Percentiles rank a stretch among this genome's conserved stretches.
Conservation (phyloP, 2,329 filamentous ascomycete genomes). For the Pseudogymnoascus sp. region DNA sequence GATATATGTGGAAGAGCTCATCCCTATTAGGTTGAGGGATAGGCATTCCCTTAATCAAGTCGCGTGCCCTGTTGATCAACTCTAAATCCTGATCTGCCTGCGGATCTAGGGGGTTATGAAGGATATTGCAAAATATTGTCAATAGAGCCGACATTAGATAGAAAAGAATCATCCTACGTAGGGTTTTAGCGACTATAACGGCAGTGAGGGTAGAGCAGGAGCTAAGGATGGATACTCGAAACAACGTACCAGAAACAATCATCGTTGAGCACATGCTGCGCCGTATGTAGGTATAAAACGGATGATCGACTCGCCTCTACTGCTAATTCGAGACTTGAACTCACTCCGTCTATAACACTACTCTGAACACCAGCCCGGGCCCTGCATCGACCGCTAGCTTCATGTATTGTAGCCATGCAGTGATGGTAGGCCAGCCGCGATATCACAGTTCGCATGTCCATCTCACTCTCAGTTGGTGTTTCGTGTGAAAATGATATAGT, state of each 20-base stretch:
- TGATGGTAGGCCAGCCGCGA: conserved; percentile 48
- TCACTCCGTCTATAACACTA: conserved; percentile 37
- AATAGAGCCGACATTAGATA: conserved; percentile 48
- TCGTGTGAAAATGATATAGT: conserved; percentile 35
- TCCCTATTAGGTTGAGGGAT: conserved; percentile 27
- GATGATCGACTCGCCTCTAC: conserved; percentile 49
- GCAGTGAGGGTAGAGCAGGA: conserved; percentile 29
- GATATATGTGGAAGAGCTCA: conserved; percentile 34
- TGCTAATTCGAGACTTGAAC: conserved; percentile 44
- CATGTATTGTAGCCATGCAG: conserved; percentile 46
- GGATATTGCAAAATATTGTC: conserved; percentile 46
- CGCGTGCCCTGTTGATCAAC: conserved; percentile 35
- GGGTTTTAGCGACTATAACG: conserved; percentile 21
- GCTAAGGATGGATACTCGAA: conserved; percentile 34
- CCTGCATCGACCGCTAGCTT: conserved; percentile 43
- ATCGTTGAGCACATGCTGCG: conserved; percentile 35
- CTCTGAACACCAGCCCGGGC: conserved; percentile 31
- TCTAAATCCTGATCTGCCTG: conserved; percentile 38
- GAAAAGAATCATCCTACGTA: conserved; percentile 43
- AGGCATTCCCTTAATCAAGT: conserved; percentile 37
- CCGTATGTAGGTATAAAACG: conserved; percentile 38
- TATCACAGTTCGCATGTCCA: conserved; percentile 39
- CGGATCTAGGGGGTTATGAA: conserved; percentile 38
- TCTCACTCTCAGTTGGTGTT: conserved; percentile 24
- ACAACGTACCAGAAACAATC: conserved; percentile 34